These are phyloP conservation scores for Suhomyces choctaworum DNA, from an alignment of 1,139 yeast genomes.

Conservation along the genomic window DNA sequence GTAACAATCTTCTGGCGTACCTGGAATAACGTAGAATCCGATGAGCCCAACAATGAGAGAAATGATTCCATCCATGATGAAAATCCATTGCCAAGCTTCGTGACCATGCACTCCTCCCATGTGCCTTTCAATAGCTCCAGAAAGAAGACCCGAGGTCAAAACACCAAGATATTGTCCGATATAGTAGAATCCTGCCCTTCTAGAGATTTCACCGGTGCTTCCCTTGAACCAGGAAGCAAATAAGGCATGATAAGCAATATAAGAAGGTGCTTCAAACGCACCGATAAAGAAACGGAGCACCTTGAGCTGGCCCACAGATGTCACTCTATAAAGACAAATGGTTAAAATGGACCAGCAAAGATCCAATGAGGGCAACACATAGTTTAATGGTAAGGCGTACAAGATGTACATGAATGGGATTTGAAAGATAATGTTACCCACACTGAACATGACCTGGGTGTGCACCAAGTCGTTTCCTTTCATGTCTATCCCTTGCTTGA, in stretches of 20 bases:
- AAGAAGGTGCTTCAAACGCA: slow-evolving; percentile 61
- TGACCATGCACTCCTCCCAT: slow-evolving; percentile 52
- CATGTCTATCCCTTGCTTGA: slow-evolving; percentile 60
- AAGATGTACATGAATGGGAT: slow-evolving; percentile 48
- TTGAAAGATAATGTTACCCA: slow-evolving; percentile 62
- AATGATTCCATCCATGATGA: slow-evolving; percentile 63
- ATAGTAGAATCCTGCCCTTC: slow-evolving; percentile 63
- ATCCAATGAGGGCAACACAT: slow-evolving; percentile 58
- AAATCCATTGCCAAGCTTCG: slow-evolving; percentile 74
- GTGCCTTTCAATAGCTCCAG: slow-evolving; percentile 55
- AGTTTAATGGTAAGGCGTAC: slow-evolving; percentile 53
- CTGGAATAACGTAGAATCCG: slow-evolving; percentile 66
- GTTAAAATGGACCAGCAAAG: slow-evolving; percentile 69
- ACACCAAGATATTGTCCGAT: slow-evolving; percentile 62
- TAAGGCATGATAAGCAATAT: slow-evolving; percentile 58
- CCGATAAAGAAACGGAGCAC: slow-evolving; percentile 64
- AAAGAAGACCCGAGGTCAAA: slow-evolving; percentile 62
- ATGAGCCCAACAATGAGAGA: slow-evolving; percentile 60
- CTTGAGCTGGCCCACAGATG: slow-evolving; percentile 48
- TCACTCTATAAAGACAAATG: slow-evolving; percentile 50
- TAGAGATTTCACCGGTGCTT: slow-evolving; percentile 53
- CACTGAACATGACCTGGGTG: slow-evolving; percentile 57
- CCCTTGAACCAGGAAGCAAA: slow-evolving; percentile 62
- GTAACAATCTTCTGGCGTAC: slow-evolving; percentile 63
- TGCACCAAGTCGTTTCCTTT: slow-evolving; percentile 65